Base-by-base conservation (phyloP, 2,329 filamentous ascomycete species). In the Penicillium brevicompactum region DNA sequence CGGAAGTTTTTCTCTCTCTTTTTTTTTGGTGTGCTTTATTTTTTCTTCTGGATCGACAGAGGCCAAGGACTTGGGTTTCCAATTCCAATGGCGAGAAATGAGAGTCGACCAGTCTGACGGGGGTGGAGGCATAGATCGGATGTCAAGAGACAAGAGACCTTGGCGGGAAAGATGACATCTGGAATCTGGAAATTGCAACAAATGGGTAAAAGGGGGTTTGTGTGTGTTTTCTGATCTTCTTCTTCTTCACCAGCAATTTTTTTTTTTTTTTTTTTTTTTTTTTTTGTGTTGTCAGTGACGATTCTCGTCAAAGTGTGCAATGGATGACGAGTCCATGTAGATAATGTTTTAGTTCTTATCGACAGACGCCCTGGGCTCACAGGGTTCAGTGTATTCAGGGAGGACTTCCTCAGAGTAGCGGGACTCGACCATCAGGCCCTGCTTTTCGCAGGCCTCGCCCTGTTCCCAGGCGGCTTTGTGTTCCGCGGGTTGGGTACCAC, bases 401-500 rank as follows among this genome's bases (percentile, higher is more conserved):
- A 73, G 73, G 2, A 67, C 60, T 1, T 75, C 69, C 10, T 73
- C 70, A 0, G 66, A 47, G 14, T 34, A 18, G 30, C 31, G 31
- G 10, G 61, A 45, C 38, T 67, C 68, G n/a, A 55, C 52, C 65
- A 78, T 72, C 51, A 79, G 64, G 32, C 67, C 68, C 53, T 76
- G 70, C 66, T 79, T 79, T 59, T 79, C 77, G n/a, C 67, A 61
- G 30, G 66, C 67, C n/a, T 70, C 68, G 16, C 72, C 75, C 32
- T 70, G 62, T 55, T 76, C 74, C 53, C 67, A 60, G 34, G 65
- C 62, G 40, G 66, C 61, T 49, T 62, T 59, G 51, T 66, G 62
- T 42, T 70, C 65, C 45, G 63, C 53, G 27, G 59, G 61, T 24
- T 65, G 57, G 46, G 66, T 66, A 21, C 72, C 70, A 46, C 70